Conservation (phyloP, 768 basidiomycete genomes). For the Aureoboletus auriporus region DNA sequence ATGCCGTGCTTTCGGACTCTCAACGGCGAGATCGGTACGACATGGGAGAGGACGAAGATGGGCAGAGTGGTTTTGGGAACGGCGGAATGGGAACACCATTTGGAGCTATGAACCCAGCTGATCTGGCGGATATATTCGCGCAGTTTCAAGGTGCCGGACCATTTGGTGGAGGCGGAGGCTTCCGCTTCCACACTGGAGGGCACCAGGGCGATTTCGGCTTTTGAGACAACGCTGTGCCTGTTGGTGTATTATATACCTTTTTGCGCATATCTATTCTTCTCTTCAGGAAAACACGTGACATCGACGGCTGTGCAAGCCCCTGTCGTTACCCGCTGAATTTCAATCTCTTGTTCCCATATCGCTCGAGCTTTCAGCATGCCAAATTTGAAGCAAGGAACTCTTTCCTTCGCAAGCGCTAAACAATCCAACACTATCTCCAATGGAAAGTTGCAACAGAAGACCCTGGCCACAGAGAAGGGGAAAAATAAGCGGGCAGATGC, state of each 20-base stretch:
- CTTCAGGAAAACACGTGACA: conserved; percentile 9
- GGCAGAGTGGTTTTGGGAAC: conserved; percentile 41
- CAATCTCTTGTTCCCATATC: neutral
- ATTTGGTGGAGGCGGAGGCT: conserved; percentile 29
- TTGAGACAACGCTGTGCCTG: conserved; percentile 1
- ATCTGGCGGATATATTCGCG: conserved; percentile 61
- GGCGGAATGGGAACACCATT: conserved; percentile 41
- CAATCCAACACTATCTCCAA: conserved; percentile 32
- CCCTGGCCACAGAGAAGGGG: conserved; percentile 4
- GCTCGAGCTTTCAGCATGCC: neutral
- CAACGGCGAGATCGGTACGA: conserved; percentile 72
- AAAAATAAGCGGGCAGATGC: conserved; percentile 3
- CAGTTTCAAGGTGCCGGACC: conserved; percentile 50
- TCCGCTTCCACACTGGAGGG: conserved; percentile 24
- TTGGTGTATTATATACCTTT: neutral
- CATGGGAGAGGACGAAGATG: conserved; percentile 79
- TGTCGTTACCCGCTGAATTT: conserved; percentile 8
- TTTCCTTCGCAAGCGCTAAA: conserved; percentile 45
- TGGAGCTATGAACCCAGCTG: conserved; percentile 39
- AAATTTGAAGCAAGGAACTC: conserved; percentile 41
- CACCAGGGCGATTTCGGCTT: conserved; percentile 15
- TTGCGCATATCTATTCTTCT: neutral
- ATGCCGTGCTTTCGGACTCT: conserved; percentile 79
- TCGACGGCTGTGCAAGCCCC: conserved; percentile 11
- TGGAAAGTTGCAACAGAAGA: conserved; percentile 17